These are phyloP conservation scores for Lichenothelia convexa DNA, from an alignment of 495 filamentous ascomycete species.

Conservation along the genomic window DNA sequence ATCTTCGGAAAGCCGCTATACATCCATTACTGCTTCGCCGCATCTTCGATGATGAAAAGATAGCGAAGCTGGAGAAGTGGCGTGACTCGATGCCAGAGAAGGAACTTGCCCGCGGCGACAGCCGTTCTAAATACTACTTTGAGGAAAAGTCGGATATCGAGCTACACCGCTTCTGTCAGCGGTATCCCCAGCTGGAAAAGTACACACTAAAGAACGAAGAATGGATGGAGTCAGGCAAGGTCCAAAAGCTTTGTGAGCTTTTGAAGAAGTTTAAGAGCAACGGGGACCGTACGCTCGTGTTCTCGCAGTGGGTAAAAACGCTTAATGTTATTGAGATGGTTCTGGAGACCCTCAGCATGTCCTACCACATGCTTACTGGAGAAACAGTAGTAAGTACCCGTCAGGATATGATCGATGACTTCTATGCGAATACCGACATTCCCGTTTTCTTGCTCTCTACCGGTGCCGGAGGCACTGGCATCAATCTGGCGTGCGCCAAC, in stretches of 20 bases:
- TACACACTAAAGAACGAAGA: conserved; percentile 54
- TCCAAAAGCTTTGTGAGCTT: conserved; percentile 55
- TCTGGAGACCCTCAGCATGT: conserved; percentile 50
- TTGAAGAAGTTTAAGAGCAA: conserved; percentile 54
- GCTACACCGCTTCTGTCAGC: conserved; percentile 59
- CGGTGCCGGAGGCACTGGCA: conserved; percentile 82
- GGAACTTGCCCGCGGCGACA: conserved; percentile 37
- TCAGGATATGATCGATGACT: conserved; percentile 73
- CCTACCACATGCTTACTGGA: conserved; percentile 69
- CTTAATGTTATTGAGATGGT: conserved; percentile 78
- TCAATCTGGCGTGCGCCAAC: conserved; percentile 87
- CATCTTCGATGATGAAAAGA: conserved; percentile 51
- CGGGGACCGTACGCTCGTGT: conserved; percentile 73
- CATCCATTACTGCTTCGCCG: conserved; percentile 76
- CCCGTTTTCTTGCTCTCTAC: conserved; percentile 86
- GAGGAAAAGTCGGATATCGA: conserved; percentile 62
- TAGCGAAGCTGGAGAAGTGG: conserved; percentile 63
- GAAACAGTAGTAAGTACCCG: conserved; percentile 65
- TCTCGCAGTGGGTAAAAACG: conserved; percentile 82
- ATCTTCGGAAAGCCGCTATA: conserved; percentile 78
- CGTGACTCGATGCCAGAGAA: conserved; percentile 45
- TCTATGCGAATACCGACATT: conserved; percentile 56
- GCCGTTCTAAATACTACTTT: conserved; percentile 47
- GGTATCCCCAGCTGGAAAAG: conserved; percentile 42
- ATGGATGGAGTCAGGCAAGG: conserved; percentile 90